Percentiles rank a stretch among this genome's conserved stretches.
Conservation (phyloP, 768 basidiomycete genomes). For the Wakefieldia striispora region DNA sequence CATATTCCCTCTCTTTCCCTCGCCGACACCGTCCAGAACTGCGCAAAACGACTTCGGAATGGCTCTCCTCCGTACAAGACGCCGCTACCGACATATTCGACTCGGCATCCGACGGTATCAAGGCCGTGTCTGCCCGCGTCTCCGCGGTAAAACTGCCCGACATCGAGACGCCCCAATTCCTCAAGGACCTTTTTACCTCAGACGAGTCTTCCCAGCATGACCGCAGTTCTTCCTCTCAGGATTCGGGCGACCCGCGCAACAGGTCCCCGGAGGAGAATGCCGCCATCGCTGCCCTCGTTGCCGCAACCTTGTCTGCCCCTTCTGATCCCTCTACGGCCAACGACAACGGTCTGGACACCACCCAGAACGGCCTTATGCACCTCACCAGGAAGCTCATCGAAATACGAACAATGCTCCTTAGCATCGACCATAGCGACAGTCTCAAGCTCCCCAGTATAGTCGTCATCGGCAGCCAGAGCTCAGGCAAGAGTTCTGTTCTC, state of each 20-base stretch:
- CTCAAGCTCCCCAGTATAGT: constrained; percentile 97
- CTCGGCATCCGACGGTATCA: constrained; percentile 68
- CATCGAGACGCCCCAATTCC: constrained; percentile 60
- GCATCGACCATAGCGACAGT: constrained; percentile 93
- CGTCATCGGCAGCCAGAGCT: constrained; percentile 97
- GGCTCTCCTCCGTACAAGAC: constrained; percentile 65
- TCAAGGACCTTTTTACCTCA: constrained; percentile 59
- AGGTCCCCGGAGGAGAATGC: constrained; percentile 54
- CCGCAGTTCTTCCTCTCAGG: constrained; percentile 33
- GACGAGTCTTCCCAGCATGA: constrained; percentile 17
- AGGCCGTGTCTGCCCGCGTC: constrained; percentile 55
- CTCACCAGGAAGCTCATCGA: constrained; percentile 94
- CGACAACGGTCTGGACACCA: constrained; percentile 40
- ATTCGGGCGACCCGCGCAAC: constrained; percentile 37
- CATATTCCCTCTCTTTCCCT: not conserved
- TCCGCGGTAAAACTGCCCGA: constrained; percentile 58
- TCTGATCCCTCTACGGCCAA: constrained; percentile 44
- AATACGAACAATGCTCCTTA: constrained; percentile 90
- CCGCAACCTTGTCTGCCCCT: constrained; percentile 76
- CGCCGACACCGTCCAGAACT: constrained; percentile 50
- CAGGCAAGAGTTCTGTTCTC: constrained; percentile 95
- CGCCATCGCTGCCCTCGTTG: constrained; percentile 71
- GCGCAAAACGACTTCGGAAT: constrained; percentile 62
- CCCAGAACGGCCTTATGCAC: constrained; percentile 86
- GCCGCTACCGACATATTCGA: constrained; percentile 60